Percentiles rank a stretch among this genome's conserved stretches.
These are phyloP conservation scores for Neonectria hederae DNA, from an alignment of 2,329 filamentous ascomycete genomes.

Conservation along the genomic window DNA sequence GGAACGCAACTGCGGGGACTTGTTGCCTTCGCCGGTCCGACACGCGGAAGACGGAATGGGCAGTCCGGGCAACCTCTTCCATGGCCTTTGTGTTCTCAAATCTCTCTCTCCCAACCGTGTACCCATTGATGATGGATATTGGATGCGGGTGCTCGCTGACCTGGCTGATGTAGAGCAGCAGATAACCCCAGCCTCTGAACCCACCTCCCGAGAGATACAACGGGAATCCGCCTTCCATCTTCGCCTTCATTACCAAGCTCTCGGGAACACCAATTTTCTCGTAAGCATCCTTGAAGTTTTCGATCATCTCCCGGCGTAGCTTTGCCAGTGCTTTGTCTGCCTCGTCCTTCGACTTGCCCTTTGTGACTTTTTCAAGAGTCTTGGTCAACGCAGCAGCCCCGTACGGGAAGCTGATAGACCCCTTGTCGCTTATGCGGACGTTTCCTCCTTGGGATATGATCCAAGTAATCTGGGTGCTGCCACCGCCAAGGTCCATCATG, in stretches of 20 bases:
- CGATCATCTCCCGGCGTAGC: constrained; percentile 19
- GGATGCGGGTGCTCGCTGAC: constrained; percentile 10
- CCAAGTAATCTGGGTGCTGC: constrained; percentile 29
- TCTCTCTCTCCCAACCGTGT: constrained; percentile 13
- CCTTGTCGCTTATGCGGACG: constrained; percentile 26
- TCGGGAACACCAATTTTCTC: constrained; percentile 19
- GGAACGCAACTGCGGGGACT: constrained; percentile 24
- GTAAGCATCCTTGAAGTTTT: constrained; percentile 20
- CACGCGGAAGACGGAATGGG: constrained; percentile 25
- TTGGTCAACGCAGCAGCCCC: constrained; percentile 26
- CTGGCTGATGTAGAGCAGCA: constrained; percentile 27
- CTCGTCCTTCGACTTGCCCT: constrained; percentile 22
- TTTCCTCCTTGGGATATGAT: constrained; percentile 26
- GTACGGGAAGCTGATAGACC: constrained; percentile 25
- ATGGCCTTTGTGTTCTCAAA: constrained; percentile 28
- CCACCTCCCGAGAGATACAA: constrained; percentile 25
- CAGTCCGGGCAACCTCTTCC: constrained; percentile 27
- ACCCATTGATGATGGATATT: constrained; percentile 28
- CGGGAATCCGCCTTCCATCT: constrained; percentile 21
- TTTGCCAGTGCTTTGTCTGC: constrained; percentile 19
- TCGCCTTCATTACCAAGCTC: constrained; percentile 13
- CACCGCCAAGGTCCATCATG: constrained; percentile 29
- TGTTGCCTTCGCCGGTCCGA: constrained; percentile 25
- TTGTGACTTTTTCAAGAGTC: constrained; percentile 16
- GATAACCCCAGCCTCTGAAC: constrained; percentile 27